Evolutionary conservation across 78 protist species (phyloP).

Genomic region (Dictyostelium discoideum): DNA sequence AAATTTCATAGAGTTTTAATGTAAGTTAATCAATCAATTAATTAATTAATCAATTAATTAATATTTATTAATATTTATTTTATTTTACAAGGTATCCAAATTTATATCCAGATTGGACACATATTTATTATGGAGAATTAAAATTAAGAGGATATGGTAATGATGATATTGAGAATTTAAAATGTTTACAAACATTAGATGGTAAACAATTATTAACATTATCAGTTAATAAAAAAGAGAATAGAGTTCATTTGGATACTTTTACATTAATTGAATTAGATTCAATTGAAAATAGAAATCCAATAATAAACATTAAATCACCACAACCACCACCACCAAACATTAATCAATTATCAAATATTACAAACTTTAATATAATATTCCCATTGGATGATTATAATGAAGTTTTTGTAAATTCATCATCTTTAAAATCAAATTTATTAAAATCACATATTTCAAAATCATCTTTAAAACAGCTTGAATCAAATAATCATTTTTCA

Average conservation of each 20-base stretch:
- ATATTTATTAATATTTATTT: not conserved
- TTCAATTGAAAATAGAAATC: constrained; percentile 40
- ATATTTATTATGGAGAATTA: constrained; percentile 62
- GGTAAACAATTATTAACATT: constrained; percentile 13
- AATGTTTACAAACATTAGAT: constrained; percentile 14
- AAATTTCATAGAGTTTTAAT: constrained; percentile 66
- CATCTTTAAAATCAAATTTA: not conserved
- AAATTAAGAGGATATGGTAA: constrained; percentile 32
- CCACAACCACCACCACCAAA: not conserved
- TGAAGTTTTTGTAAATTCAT: constrained; percentile 44
- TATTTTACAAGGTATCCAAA: constrained; percentile 31
- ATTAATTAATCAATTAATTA: too few relatives aligned
- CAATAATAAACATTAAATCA: not conserved
- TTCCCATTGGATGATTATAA: constrained; percentile 64
- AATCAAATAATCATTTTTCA: not conserved
- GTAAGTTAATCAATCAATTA: constrained; percentile 14
- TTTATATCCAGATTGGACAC: constrained; percentile 80
- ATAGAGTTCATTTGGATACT: not conserved
- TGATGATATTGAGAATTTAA: not conserved
- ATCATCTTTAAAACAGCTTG: not conserved
- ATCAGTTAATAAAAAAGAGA: not conserved
- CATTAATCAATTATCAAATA: constrained; percentile 9
- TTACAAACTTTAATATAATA: constrained; percentile 11
- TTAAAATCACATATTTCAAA: constrained; percentile 4
- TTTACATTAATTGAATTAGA: constrained; percentile 9